Conservation (phyloP, 306 rosid genomes). For the Sesbania bispinosa region DNA sequence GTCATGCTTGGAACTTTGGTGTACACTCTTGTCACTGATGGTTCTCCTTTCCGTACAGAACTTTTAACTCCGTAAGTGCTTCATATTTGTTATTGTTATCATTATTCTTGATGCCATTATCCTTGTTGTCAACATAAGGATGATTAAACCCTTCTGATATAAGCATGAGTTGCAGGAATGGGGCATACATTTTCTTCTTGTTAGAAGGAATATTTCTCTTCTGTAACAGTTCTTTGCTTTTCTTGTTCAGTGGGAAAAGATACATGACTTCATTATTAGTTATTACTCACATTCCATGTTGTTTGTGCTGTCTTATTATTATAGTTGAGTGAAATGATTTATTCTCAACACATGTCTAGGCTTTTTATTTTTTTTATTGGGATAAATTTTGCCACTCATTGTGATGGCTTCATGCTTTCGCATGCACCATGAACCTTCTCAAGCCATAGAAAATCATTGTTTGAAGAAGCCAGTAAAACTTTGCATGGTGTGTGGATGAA, state of each 20-base stretch:
- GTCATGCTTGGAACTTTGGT: constrained; percentile 67
- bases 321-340: not conserved
- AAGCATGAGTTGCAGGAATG: constrained; percentile 1
- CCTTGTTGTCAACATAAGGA: constrained; percentile 1
- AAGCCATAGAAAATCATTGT: not conserved
- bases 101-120: not conserved
- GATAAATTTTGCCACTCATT: not conserved
- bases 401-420: constrained; percentile 14
- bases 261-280: not conserved
- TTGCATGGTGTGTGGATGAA: not conserved
- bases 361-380: not conserved
- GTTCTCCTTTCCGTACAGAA: constrained; percentile 74
- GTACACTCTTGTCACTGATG: constrained; percentile 65
- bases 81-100: not conserved
- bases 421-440: constrained; percentile 14
- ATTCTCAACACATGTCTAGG: not conserved
- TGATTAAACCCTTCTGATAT: constrained; percentile 10
- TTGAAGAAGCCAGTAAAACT: not conserved
- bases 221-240: not conserved
- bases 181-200: not conserved
- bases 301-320: constrained; percentile 1
- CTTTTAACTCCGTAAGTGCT: constrained; percentile 80
- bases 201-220: not conserved
- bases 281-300: constrained; percentile 1
- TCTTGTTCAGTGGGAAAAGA: not conserved